Percentiles rank a stretch among this genome's conserved stretches.
Conservation (phyloP, 169 alveolate genomes). For the Eimeria zaria region DNA sequence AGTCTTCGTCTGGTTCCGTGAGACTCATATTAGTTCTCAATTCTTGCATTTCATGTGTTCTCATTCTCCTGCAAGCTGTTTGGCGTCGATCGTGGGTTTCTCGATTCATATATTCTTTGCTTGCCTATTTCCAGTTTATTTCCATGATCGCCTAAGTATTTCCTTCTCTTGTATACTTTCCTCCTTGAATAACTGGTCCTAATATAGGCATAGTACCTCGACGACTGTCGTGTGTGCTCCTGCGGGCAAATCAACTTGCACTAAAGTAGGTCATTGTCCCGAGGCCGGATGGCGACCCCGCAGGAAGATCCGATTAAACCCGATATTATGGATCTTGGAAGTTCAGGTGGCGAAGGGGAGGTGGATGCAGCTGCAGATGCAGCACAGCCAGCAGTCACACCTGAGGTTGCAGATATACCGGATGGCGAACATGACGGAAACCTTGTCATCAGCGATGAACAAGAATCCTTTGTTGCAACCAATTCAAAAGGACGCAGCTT, state of each 20-base stretch:
- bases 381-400: not conserved
- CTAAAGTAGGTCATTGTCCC: not conserved
- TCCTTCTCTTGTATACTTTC: not conserved
- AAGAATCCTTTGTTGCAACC: not conserved
- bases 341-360: not conserved
- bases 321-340: not conserved
- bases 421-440: not conserved
- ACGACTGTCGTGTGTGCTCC: not conserved
- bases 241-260: not conserved
- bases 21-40: too few species aligned
- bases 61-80: not conserved
- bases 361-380: not conserved
- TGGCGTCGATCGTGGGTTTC: not conserved
- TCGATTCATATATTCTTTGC: not conserved
- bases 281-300: not conserved
- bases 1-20: not conserved
- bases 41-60: not conserved
- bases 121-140: not conserved
- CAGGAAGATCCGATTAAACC: not conserved
- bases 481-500: not conserved
- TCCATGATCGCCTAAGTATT: not conserved
- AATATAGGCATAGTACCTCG: not conserved
- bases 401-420: not conserved
- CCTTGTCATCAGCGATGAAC: not conserved
- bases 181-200: not conserved